A percentile compares a stretch with the other conserved stretches of the same genome.
These are phyloP conservation scores for Erucastrum elatum DNA, from an alignment of 345 rosid species.

Conservation along the genomic window DNA sequence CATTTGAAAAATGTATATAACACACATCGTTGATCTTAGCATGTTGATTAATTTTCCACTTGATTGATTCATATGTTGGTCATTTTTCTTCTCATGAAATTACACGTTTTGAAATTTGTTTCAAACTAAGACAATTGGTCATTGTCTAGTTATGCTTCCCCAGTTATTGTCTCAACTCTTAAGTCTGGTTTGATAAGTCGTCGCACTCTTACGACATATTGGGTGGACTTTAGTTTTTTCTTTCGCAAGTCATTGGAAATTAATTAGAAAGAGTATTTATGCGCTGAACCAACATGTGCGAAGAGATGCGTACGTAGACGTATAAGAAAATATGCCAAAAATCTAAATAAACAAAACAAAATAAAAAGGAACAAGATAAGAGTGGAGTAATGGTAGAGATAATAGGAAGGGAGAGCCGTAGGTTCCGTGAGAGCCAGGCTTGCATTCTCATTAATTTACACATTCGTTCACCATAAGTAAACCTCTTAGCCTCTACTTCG, in stretches of 20 bases:
- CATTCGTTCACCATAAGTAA: slow-evolving; percentile 10
- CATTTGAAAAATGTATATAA: not conserved
- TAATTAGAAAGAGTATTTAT: not conserved
- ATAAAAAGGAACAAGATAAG: slow-evolving; percentile 27
- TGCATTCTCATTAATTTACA: slow-evolving; percentile 41
- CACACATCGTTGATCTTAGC: not conserved
- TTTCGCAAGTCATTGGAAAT: not conserved
- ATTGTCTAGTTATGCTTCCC: slow-evolving; percentile 14
- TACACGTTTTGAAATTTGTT: not conserved
- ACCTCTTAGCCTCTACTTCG: slow-evolving; percentile 2
- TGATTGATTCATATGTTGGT: not conserved
- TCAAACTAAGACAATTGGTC: slow-evolving; percentile 1
- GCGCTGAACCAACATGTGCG: slow-evolving; percentile 13
- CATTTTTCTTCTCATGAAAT: not conserved
- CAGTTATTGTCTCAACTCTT: slow-evolving; percentile 2
- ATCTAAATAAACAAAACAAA: not conserved
- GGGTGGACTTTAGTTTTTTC: slow-evolving; percentile 35
- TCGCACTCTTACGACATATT: slow-evolving; percentile 27
- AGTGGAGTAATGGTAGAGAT: slow-evolving; percentile 42
- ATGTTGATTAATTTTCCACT: not conserved
- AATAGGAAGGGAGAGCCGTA: slow-evolving; percentile 42
- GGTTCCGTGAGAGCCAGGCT: slow-evolving; percentile 58
- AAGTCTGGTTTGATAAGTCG: slow-evolving; percentile 21
- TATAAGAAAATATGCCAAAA: slow-evolving; percentile 12
- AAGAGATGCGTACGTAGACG: slow-evolving; percentile 27